Conservation (phyloP, 768 basidiomycete species). For the Mycena capillaripes region DNA sequence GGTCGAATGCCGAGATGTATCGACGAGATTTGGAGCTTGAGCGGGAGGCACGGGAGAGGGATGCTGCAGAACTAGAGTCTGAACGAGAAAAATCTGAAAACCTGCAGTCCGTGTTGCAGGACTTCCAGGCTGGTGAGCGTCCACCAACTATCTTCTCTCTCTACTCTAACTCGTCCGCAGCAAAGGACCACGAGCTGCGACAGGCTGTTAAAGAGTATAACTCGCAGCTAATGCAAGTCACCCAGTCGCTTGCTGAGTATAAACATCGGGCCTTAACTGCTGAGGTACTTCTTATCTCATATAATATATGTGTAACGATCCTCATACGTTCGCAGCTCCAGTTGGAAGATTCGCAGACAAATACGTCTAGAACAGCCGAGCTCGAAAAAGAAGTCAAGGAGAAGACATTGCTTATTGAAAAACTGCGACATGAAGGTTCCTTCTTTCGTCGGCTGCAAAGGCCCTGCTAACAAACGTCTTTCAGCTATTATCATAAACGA, state of each 20-base stretch:
- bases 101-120: constrained; percentile 92
- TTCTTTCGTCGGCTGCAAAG: constrained; percentile 15
- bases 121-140: constrained; percentile 90
- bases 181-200: constrained; percentile 91
- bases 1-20: constrained; percentile 66
- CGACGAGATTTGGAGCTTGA: constrained; percentile 79
- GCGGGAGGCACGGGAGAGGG: constrained; percentile 69
- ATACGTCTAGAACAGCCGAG: constrained; percentile 74
- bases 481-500: constrained; percentile 97
- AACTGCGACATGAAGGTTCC: constrained; percentile 93
- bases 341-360: constrained; percentile 80
- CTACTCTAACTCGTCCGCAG: constrained; percentile 55
- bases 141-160: not conserved
- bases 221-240: constrained; percentile 75
- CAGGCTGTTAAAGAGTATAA: constrained; percentile 90
- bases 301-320: not conserved
- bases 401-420: constrained; percentile 94
- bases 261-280: constrained; percentile 91
- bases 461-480: constrained; percentile 20
- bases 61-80: constrained; percentile 68
- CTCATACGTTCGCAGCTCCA: constrained; percentile 64
- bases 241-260: constrained; percentile 88
- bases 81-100: constrained; percentile 86
- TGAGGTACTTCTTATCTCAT: constrained; percentile 66
- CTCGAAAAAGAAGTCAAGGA: constrained; percentile 95